Evolutionary conservation across 1,284 basidiomycete genomes (phyloP), one percentile per base, ranked within the genome.

Genomic region (Cryptococcus sp.): DNA sequence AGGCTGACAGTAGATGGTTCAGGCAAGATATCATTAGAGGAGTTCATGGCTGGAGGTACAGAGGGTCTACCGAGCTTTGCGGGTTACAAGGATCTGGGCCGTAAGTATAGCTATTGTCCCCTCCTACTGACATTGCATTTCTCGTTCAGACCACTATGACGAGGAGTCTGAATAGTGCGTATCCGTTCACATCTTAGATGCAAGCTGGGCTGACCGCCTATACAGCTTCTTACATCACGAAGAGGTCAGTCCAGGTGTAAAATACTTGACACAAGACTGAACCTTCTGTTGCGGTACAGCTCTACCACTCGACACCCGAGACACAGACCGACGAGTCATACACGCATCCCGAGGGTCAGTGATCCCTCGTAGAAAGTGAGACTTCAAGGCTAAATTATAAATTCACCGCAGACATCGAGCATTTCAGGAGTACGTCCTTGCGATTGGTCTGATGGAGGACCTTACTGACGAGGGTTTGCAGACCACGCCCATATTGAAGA

Each of bases 321-420:
- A 96, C 94, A 0, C 95, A 99, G 79, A 93, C 91, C 0, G 94
- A 97, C 73, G 92, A 93, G 68, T 84, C 92, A 0, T 99, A 99
- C 80, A 89, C 77, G 60, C 95, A 99, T 77, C 87, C 91, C 3
- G 96, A 96, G 78, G 93, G 94, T 78, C 62, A 88, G 78, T 20
- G 13, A 19, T 39, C 20, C 11, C 19, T 19, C 19, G 6, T 15
- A 25, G 41, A 31, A 17, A 19, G 22, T 51, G 5, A 17, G 22
- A 58, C 42, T 35, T 35, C 6, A 6, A 46, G 31, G 0, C 19
- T 41, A 38, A 25, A 16, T 20, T 27, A 11, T 19, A 16, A 15
- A 47, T 11, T 15, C 31, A 11, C 0, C 2, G 10, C 52, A 74
- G 70, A 78, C 59, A 67, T 79, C 58, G 69, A 71, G 45, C 70